Evolutionary conservation across 2,329 filamentous ascomycete species (phyloP), one percentile per base, ranked within the genome.

Genomic region (Chaetothyriales sp.): DNA sequence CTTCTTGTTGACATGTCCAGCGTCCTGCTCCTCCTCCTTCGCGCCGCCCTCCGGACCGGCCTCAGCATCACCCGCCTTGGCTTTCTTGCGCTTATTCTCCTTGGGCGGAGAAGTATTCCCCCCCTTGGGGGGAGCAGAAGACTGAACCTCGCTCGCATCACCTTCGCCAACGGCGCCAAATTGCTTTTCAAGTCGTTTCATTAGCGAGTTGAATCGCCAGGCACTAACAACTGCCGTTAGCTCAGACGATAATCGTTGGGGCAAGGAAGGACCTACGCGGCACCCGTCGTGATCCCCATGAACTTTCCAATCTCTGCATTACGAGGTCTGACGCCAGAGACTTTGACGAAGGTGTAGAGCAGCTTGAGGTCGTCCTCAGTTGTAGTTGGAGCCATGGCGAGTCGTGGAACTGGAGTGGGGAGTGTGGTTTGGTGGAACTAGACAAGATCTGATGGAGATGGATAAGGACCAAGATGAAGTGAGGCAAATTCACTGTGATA

Each of bases 11-110:
- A 5, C 10, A 12, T 61, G 58, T 22, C 44, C 48, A 36, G 55
- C 66, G 9, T 58, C 62, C 36, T 55, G 62, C 36, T 68, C 64
- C 1, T 70, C 61, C 15, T 64, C 61, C 48, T 70, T n/a, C n/a
- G n/a, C n/a, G n/a, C n/a, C n/a, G n/a, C n/a, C n/a, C n/a, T n/a
- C n/a, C n/a, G n/a, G n/a, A n/a, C n/a, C n/a, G n/a, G n/a, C n/a
- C n/a, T n/a, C n/a, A n/a, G n/a, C 66, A 46, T 20, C 19, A 9
- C 8, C 26, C 15, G 3, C 45, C 19, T 25, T 47, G 26, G 4
- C 45, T 18, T 47, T 47, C 45, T 47, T 32, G 32, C 32, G 32
- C 15, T 39, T 39, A 12, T 15, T 15, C 10, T 2, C 10, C 10
- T 39, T 39, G 32, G 32, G 32, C 2, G 32, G 32, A 15, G 32